Base-by-base conservation (phyloP, 148 eudicot species). In the Persicaria maculosa region DNA sequence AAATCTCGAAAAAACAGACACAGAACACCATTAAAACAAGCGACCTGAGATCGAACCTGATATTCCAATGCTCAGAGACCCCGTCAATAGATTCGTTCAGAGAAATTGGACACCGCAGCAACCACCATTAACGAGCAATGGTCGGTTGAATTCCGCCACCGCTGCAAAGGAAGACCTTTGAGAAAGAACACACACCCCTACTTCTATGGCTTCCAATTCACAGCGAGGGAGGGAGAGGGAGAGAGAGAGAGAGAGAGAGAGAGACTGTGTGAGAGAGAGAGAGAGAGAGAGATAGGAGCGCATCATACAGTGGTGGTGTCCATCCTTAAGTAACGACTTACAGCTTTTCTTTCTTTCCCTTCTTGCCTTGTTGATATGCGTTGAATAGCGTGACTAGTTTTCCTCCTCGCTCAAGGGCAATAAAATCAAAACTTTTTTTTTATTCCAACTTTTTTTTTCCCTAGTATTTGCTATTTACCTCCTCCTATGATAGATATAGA, bases 211-310 rank as follows among this genome's bases (percentile, higher is more conserved):
- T 65, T 12, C 70, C 46, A 65, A 65, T 65, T 40, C 46, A 65
- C 6, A 22, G 40, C 40, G 40, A 31, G 40, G 40, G 47, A 43
- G 45, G 69, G 69, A 64, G 31, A 57, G 15, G 62, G 19, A 19
- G 25, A 47, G 71, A 58, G 25, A 67, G 25, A 52, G 71, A 46
- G 54, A 25, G 68, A 52, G 44, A 52, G 78, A 68, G 74, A 14
- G 76, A 43, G 77, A 79, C 47, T 65, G 70, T 65, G 70, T 65
- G 47, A 65, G 78, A 71, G 20, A 20, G 31, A 46, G 47, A 65
- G 78, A 71, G 20, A 20, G 31, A 46, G 54, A 25, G 68, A 52
- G 47, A 65, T 75, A 71, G 70, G 46, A 65, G 70, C 46, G 70
- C 70, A 65, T 65, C 70, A 65, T 65, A 36, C 47, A 40, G 70